These are phyloP conservation scores for Akanthomyces muscarius DNA, from an alignment of 2,329 filamentous ascomycete genomes.

Conservation along the genomic window DNA sequence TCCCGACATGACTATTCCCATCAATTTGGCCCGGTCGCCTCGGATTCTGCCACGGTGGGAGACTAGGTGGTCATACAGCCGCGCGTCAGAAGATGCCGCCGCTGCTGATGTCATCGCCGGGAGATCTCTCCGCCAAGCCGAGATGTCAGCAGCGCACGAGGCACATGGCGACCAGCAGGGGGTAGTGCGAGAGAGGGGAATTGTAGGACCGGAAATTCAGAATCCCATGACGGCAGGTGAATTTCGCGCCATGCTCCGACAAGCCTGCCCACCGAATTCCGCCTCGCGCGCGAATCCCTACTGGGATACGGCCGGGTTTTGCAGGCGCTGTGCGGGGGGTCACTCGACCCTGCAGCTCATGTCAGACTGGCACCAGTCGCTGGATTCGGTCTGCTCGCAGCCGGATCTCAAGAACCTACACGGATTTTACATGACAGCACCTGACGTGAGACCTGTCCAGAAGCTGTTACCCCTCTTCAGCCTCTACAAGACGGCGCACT, in stretches of 20 bases:
- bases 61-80: conserved; percentile 35
- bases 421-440: conserved; percentile 65
- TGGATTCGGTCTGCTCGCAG: conserved; percentile 66
- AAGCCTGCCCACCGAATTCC: conserved; percentile 60
- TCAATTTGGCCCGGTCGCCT: conserved; percentile 61
- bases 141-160: conserved; percentile 7
- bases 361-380: conserved; percentile 59
- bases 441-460: conserved; percentile 57
- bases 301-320: conserved; percentile 63
- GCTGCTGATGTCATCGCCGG: conserved; percentile 17
- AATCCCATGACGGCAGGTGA: conserved; percentile 25
- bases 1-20: conserved; percentile 78
- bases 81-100: conserved; percentile 11
- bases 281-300: conserved; percentile 53
- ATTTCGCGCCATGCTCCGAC: conserved; percentile 40
- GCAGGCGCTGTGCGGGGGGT: conserved; percentile 56
- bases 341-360: conserved; percentile 67
- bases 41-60: conserved; percentile 55
- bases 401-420: conserved; percentile 72
- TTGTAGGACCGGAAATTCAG: neutral
- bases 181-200: neutral
- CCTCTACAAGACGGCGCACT: conserved; percentile 66
- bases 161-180: neutral
- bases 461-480: conserved; percentile 72
- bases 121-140: conserved; percentile 13